Evolutionary conservation across 2,329 filamentous ascomycete species (phyloP).

Genomic region (Scortechinia acanthostroma): DNA sequence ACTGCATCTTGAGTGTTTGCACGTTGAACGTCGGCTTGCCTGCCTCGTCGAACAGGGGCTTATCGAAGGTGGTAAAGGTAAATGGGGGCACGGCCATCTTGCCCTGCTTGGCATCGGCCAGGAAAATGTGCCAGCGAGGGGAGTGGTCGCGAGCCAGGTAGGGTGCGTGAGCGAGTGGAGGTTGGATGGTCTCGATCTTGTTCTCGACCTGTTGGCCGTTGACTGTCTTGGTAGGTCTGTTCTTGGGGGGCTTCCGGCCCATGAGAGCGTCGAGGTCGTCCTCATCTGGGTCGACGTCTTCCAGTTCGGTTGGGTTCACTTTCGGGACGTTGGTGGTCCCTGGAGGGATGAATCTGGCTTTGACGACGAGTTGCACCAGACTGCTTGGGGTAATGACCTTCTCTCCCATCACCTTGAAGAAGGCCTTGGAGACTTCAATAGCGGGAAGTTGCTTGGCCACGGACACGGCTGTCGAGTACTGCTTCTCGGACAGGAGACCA

Average conservation of each 20-base stretch:
- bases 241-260: slow-evolving; percentile 56
- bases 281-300: slow-evolving; percentile 87
- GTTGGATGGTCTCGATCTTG: slow-evolving; percentile 60
- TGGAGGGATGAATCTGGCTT: slow-evolving; percentile 86
- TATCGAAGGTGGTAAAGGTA: slow-evolving; percentile 87
- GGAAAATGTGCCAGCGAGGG: slow-evolving; percentile 88
- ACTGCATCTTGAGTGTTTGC: slow-evolving; percentile 94
- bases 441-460: slow-evolving; percentile 80
- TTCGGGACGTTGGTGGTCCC: slow-evolving; percentile 70
- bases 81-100: slow-evolving; percentile 96
- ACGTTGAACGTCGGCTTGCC: slow-evolving; percentile 88
- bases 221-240: slow-evolving; percentile 46
- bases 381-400: slow-evolving; percentile 86
- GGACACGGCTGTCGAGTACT: slow-evolving; percentile 69
- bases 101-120: slow-evolving; percentile 86
- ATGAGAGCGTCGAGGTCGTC: slow-evolving; percentile 81
- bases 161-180: slow-evolving; percentile 82
- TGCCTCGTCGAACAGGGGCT: slow-evolving; percentile 72
- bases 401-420: slow-evolving; percentile 97
- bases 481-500: slow-evolving; percentile 63
- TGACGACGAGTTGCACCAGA: slow-evolving; percentile 88
- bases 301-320: slow-evolving; percentile 72
- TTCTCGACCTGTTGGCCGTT: slow-evolving; percentile 22
- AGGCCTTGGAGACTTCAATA: slow-evolving; percentile 80
- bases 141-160: slow-evolving; percentile 85